phyloP scores from a whole-genome alignment of 2,329 filamentous ascomycete species.

The Alternaria sp. region DNA sequence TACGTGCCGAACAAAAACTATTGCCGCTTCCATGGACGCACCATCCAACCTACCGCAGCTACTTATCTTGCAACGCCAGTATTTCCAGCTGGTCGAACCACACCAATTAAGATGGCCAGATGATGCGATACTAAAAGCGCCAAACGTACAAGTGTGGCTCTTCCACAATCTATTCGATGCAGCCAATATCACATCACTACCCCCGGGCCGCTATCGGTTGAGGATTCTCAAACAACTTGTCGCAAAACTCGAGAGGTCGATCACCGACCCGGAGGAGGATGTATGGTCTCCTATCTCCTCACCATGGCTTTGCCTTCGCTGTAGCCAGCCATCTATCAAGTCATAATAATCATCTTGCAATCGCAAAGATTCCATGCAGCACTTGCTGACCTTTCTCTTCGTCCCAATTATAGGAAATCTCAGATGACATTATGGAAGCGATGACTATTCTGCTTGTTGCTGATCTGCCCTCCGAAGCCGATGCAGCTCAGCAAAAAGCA shows the following conservation, averaged over 20 bases:
- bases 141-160: conserved; percentile 69
- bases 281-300: conserved; percentile 63
- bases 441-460: conserved; percentile 70
- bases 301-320: conserved; percentile 3
- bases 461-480: conserved; percentile 67
- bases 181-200: conserved; percentile 60
- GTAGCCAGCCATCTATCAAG: neutral
- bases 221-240: conserved; percentile 77
- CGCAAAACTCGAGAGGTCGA: conserved; percentile 71
- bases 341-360: neutral
- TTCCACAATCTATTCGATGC: conserved; percentile 71
- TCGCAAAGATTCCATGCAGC: conserved; percentile 1
- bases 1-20: neutral
- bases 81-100: conserved; percentile 74
- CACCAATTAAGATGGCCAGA: conserved; percentile 68
- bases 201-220: conserved; percentile 72
- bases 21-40: conserved; percentile 17
- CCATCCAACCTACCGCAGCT: conserved; percentile 17
- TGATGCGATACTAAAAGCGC: conserved; percentile 62
- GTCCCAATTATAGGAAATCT: conserved; percentile 70
- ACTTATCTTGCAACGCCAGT: conserved; percentile 70
- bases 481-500: conserved; percentile 73
- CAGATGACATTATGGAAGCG: conserved; percentile 75
- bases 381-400: conserved; percentile 30
- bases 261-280: conserved; percentile 84